Conservation (phyloP, 371 early-diverging fungal genomes). For the Mucor velutinosus region DNA sequence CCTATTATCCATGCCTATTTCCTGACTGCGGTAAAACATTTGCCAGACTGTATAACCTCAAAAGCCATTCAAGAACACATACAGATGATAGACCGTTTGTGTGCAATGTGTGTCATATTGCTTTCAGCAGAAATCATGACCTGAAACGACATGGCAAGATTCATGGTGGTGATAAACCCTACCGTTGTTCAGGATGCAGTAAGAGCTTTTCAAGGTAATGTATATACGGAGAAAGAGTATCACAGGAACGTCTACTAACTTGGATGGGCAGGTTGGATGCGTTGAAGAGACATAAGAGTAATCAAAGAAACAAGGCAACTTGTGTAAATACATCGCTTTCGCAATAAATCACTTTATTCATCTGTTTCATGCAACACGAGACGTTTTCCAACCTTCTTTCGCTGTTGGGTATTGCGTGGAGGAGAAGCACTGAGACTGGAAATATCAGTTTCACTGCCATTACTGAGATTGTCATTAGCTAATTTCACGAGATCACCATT, state of each 20-base stretch:
- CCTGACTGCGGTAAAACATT: slow-evolving; percentile 76
- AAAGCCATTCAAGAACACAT: slow-evolving; percentile 80
- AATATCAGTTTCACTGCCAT: slow-evolving; percentile 2
- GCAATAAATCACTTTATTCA: slow-evolving; percentile 16
- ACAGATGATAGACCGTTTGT: slow-evolving; percentile 81
- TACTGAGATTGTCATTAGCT: background rate
- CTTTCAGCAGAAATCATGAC: slow-evolving; percentile 88
- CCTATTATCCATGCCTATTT: slow-evolving; percentile 65
- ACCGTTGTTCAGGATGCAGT: slow-evolving; percentile 80
- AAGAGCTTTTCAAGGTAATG: slow-evolving; percentile 70
- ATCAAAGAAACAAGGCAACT: slow-evolving; percentile 41
- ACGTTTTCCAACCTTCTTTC: slow-evolving; percentile 43
- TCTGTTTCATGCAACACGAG: slow-evolving; percentile 38
- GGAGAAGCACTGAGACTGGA: slow-evolving; percentile 8
- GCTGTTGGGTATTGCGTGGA: background rate
- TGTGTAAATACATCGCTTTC: slow-evolving; percentile 12
- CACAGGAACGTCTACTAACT: background rate
- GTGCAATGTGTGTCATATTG: slow-evolving; percentile 71
- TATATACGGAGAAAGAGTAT: background rate
- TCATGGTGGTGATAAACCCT: slow-evolving; percentile 83
- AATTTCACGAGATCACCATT: slow-evolving; percentile 26
- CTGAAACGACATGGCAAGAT: slow-evolving; percentile 85
- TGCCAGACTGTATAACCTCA: slow-evolving; percentile 77
- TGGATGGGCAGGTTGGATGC: slow-evolving; percentile 44
- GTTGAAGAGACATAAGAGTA: slow-evolving; percentile 52